Conservation (phyloP, 768 basidiomycete species). For the Russula sp. region DNA sequence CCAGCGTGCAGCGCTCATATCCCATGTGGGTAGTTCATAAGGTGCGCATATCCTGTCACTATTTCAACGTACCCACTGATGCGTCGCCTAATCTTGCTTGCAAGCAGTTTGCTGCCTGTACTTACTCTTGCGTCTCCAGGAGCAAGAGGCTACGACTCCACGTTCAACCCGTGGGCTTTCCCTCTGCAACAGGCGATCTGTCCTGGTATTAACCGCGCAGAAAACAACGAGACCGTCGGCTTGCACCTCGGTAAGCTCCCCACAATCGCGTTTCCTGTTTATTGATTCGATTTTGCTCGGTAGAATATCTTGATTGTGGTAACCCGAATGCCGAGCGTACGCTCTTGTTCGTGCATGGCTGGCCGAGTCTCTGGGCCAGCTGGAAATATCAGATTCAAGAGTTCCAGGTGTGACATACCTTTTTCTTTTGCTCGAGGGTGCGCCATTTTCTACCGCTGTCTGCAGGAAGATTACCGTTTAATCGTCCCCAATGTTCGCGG, state of each 20-base stretch:
- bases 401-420: slow-evolving; percentile 46
- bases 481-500: slow-evolving; percentile 64
- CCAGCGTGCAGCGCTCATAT: no score
- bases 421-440: not conserved
- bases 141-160: not conserved
- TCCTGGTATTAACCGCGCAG: slow-evolving; percentile 22
- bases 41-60: not conserved
- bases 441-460: not conserved
- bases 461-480: slow-evolving; percentile 57
- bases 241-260: slow-evolving; percentile 23
- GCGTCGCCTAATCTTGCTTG: slow-evolving; percentile 7
- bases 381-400: slow-evolving; percentile 71
- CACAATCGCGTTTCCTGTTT: not conserved
- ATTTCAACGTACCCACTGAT: not conserved
- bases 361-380: slow-evolving; percentile 74
- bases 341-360: slow-evolving; percentile 71
- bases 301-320: slow-evolving; percentile 53
- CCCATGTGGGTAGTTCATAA: no score
- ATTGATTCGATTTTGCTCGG: not conserved
- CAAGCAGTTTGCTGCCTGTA: not conserved
- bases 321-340: slow-evolving; percentile 52
- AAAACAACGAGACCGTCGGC: slow-evolving; percentile 19
- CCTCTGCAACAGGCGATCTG: slow-evolving; percentile 17
- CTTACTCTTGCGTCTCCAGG: not conserved
- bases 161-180: slow-evolving; percentile 10